phyloP scores from a whole-genome alignment of 352 stramenopile species.

The Phytopythium litorale region DNA sequence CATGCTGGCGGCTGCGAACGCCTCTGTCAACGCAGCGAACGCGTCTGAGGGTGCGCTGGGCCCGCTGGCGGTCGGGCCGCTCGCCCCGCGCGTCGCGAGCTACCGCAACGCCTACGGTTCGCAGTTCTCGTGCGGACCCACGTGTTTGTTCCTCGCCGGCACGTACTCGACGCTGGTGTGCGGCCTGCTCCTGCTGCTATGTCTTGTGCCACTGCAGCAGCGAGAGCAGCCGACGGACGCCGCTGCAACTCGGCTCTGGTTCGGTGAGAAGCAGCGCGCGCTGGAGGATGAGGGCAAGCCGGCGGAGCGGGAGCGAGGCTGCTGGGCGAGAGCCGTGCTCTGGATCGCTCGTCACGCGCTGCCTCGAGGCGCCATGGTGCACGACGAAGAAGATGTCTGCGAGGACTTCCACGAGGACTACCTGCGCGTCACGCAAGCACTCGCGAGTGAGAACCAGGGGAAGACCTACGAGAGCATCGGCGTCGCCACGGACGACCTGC shows the following conservation, averaged over 20 bases:
- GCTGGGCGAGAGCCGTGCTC: constrained; percentile 4
- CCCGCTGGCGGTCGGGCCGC: neutral
- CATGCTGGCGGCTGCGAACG: neutral
- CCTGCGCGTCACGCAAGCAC: neutral
- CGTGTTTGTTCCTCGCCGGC: constrained; percentile 38
- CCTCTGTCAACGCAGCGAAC: neutral
- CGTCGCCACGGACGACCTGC: constrained; percentile 27
- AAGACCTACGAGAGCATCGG: constrained; percentile 55
- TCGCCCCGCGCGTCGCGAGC: constrained; percentile 16
- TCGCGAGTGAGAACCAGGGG: neutral
- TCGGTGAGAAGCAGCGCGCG: neutral
- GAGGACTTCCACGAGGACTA: constrained; percentile 2
- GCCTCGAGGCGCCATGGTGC: neutral
- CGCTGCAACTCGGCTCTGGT: constrained; percentile 1
- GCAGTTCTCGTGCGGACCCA: constrained; percentile 39
- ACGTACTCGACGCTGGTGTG: constrained; percentile 28
- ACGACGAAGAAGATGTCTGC: constrained; percentile 2
- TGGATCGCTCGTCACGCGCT: constrained; percentile 7
- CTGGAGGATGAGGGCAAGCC: constrained; percentile 4
- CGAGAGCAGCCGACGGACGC: constrained; percentile 12
- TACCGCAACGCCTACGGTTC: constrained; percentile 63
- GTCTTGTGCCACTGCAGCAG: constrained; percentile 35
- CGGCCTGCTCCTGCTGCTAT: constrained; percentile 33
- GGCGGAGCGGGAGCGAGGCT: constrained; percentile 4
- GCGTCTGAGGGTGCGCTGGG: neutral